Percentiles rank a stretch among this genome's conserved stretches.
Conservation (phyloP, 164 flowering plant genomes). For the Euptelea pleiosperma region DNA sequence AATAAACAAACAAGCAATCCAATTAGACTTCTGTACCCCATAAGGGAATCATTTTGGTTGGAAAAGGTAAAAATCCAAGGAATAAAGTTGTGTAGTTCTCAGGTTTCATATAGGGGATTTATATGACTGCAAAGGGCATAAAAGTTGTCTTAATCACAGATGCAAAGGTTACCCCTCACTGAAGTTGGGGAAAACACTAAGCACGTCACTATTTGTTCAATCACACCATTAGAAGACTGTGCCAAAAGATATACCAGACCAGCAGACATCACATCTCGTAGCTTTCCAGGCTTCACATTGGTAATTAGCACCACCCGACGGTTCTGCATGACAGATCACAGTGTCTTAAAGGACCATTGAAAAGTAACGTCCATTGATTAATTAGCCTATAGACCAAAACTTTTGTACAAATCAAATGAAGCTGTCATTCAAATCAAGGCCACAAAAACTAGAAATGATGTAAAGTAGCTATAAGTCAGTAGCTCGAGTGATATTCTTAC, state of each 20-base stretch:
- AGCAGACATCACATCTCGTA: constrained; percentile 85
- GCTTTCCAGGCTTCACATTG: constrained; percentile 94
- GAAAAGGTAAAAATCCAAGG: not conserved
- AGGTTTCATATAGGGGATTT: not conserved
- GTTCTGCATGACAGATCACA: constrained; percentile 44
- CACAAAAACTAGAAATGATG: not conserved
- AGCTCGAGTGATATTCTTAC: constrained; percentile 33
- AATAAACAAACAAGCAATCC: not conserved
- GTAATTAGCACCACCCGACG: constrained; percentile 83
- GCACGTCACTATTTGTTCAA: no score
- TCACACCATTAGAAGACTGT: no score
- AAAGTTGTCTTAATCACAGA: no score
- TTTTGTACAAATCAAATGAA: no score
- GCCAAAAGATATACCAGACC: constrained; percentile 66
- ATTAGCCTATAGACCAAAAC: no score
- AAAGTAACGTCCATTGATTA: constrained; percentile 13
- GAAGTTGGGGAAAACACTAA: no score
- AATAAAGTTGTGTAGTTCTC: not conserved
- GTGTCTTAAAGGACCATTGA: not conserved
- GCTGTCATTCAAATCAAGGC: not conserved
- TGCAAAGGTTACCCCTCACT: no score
- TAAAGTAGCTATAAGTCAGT: not conserved
- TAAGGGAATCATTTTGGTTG: not conserved
- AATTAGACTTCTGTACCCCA: not conserved
- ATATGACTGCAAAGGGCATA: not conserved